Base-by-base conservation (phyloP, 1,284 basidiomycete genomes). In the Marasmius sp. region DNA sequence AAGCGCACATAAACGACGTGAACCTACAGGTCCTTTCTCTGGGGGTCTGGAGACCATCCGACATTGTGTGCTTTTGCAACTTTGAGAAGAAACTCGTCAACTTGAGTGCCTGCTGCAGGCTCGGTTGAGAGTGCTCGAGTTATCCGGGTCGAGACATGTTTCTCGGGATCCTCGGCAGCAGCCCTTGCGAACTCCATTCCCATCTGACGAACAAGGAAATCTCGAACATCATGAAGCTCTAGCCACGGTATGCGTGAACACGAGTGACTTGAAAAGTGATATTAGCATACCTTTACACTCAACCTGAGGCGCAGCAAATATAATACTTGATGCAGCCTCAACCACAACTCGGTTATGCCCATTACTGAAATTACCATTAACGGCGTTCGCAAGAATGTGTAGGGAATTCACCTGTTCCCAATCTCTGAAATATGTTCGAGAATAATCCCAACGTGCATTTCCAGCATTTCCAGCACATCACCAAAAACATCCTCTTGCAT, bases 291-390 rank as follows among this genome's bases (percentile, higher is more conserved):
- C 89, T 82, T 81, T 86, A 6, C 78, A 84, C 43, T 85, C 83
- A 5, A 81, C 73, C 52, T 81, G 79, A 20, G 84, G 81, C 2
- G 85, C 81, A 14, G 87, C 83, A 66, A 81, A 85, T 60, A 91
- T 85, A 62, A 92, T 81, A 60, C 81, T 89, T 6, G 86, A 85
- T 20, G 83, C 83, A 34, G 89, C 88, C 72, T 91, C 89, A 18
- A 83, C 69, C 12, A 87, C 70, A 48, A 75, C 69, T 5, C 85
- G 83, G 56, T 81, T 85, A 51, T 77, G 79, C 51, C 72, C 64
- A 47, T 70, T 66, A 65, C 81, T 83, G 64, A 41, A 59, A 49
- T 27, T 38, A 39, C 16, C n/a, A 55, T 56, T 60, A 64, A 45
- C 52, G 38, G 57, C 51, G 47, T 38, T 56, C 50, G 48, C 58